Evolutionary conservation across 257 asterid species (phyloP).

Genomic region (Craterostigma plantagineum): DNA sequence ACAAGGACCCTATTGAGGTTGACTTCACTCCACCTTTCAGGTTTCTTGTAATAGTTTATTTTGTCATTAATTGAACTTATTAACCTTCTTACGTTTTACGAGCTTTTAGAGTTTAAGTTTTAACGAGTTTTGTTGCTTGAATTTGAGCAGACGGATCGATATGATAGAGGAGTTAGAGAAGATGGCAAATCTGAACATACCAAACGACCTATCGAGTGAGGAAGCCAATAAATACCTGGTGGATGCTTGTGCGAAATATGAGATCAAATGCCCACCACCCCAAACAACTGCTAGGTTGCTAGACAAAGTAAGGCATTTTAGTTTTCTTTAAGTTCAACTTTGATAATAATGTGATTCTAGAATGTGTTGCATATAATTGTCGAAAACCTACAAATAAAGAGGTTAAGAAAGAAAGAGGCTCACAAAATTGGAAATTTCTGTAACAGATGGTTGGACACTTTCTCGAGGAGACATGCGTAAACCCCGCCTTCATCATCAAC

Average conservation of each 20-base stretch:
- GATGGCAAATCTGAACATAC: constrained; percentile 56
- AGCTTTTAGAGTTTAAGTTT: too few species aligned
- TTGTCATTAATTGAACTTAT: neutral
- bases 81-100: neutral
- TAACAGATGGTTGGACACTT: constrained; percentile 80
- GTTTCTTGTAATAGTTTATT: constrained; percentile 14
- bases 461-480: constrained; percentile 64
- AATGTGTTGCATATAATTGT: too few species aligned
- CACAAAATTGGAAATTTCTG: neutral
- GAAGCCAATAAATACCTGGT: constrained; percentile 63
- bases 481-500: constrained; percentile 73
- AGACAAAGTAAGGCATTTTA: constrained; percentile 55
- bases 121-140: neutral
- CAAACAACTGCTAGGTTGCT: constrained; percentile 73
- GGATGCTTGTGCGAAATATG: constrained; percentile 59
- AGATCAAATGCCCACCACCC: constrained; percentile 84
- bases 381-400: too few species aligned
- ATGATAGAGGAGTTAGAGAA: constrained; percentile 88
- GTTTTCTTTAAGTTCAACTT: too few species aligned
- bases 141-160: constrained; percentile 53
- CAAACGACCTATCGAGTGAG: constrained; percentile 64
- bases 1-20: constrained; percentile 66
- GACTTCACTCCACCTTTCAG: constrained; percentile 98
- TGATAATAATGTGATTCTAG: too few species aligned
- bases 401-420: too few species aligned